Evolutionary conservation across 1,284 basidiomycete genomes (phyloP).

Genomic region (Papiliotrema terrestris): DNA sequence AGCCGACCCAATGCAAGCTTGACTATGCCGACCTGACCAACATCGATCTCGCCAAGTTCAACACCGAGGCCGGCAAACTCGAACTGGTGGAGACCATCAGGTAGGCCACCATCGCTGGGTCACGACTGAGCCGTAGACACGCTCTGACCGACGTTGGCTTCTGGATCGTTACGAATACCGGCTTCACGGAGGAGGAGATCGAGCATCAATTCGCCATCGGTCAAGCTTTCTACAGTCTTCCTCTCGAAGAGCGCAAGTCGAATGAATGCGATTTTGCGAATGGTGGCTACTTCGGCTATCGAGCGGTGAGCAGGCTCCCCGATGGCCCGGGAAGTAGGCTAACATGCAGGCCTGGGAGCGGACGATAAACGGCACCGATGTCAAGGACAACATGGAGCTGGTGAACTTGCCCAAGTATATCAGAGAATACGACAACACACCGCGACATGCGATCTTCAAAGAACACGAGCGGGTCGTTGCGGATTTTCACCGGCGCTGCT

Average conservation of each 20-base stretch:
- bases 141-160: conserved; percentile 26
- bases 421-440: conserved; percentile 15
- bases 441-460: conserved; percentile 28
- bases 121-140: background rate
- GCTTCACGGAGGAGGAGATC: conserved; percentile 29
- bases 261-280: conserved; percentile 21
- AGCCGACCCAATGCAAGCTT: conserved; percentile 21
- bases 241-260: conserved; percentile 19
- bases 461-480: conserved; percentile 14
- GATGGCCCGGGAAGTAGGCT: background rate
- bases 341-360: conserved; percentile 16
- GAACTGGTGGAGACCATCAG: conserved; percentile 47
- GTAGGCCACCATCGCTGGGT: conserved; percentile 4
- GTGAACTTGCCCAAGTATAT: conserved; percentile 35
- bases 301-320: conserved; percentile 10
- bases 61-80: conserved; percentile 53
- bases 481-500: conserved; percentile 8
- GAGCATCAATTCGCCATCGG: conserved; percentile 34
- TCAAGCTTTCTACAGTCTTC: conserved; percentile 30
- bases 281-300: conserved; percentile 32
- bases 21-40: conserved; percentile 64
- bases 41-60: conserved; percentile 58
- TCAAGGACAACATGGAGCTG: conserved; percentile 32
- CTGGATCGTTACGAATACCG: conserved; percentile 26
- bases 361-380: conserved; percentile 29